A percentile compares a stretch with the other conserved stretches of the same genome.
Evolutionary conservation across 2,329 filamentous ascomycete species (phyloP).

Genomic region (Pseudophaeomoniella oleicola): DNA sequence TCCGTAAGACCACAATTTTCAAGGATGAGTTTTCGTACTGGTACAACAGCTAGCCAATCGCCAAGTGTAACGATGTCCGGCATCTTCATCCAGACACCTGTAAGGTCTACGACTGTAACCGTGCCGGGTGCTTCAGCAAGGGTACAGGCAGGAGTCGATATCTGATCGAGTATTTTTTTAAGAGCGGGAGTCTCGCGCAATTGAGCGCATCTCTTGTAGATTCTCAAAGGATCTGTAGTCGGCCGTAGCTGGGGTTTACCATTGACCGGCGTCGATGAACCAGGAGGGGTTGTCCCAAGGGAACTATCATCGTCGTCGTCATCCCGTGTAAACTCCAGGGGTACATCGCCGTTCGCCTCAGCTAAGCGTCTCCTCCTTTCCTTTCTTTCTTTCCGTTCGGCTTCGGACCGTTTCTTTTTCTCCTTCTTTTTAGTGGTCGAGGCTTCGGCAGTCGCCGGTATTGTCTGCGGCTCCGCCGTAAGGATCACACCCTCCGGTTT

Average conservation of each 20-base stretch:
- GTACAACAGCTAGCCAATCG: conserved; percentile 88
- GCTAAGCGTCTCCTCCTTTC: conserved; percentile 75
- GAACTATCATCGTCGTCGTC: conserved; percentile 42
- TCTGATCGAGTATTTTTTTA: conserved; percentile 81
- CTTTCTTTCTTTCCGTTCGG: conserved; percentile 81
- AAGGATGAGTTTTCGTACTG: conserved; percentile 70
- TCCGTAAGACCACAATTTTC: conserved; percentile 81
- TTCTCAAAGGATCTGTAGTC: conserved; percentile 79
- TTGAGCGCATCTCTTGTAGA: conserved; percentile 90
- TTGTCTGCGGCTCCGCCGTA: conserved; percentile 11
- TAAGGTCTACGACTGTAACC: conserved; percentile 69
- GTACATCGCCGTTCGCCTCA: conserved; percentile 74
- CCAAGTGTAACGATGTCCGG: conserved; percentile 76
- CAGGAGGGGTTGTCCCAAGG: conserved; percentile 17
- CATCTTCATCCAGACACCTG: conserved; percentile 68
- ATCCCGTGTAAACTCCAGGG: conserved; percentile 66
- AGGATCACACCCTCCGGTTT: conserved; percentile 1
- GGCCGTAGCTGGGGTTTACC: conserved; percentile 50
- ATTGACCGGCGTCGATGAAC: conserved; percentile 16
- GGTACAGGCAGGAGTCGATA: conserved; percentile 55
- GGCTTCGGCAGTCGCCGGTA: conserved; percentile 18
- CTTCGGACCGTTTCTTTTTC: conserved; percentile 90
- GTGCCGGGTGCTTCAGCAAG: conserved; percentile 53
- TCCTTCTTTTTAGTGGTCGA: conserved; percentile 63
- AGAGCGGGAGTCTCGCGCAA: conserved; percentile 82